phyloP scores from a whole-genome alignment of 805 yeast species.

The Wickerhamomyces hampshirensis region DNA sequence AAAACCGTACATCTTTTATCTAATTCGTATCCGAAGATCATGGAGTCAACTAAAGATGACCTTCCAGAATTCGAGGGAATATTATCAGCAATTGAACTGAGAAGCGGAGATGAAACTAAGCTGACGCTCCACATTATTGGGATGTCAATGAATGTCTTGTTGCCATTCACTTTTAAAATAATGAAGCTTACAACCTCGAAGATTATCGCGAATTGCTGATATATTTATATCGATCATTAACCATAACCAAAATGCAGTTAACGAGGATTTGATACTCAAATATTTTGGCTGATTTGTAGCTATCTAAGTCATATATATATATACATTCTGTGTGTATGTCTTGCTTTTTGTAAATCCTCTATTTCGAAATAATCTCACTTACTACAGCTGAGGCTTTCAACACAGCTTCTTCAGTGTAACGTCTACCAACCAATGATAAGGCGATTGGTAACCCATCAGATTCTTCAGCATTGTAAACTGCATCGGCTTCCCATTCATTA shows the following conservation, averaged over 20 bases:
- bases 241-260: too few relatives aligned
- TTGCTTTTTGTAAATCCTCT: too few relatives aligned
- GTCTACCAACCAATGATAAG: constrained; percentile 43
- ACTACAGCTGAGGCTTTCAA: constrained; percentile 36
- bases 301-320: too few relatives aligned
- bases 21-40: constrained; percentile 39
- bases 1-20: constrained; percentile 24
- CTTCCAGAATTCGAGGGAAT: constrained; percentile 52
- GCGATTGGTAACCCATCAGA: constrained; percentile 52
- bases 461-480: constrained; percentile 33
- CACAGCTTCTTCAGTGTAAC: constrained; percentile 45
- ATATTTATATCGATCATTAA: too few relatives aligned
- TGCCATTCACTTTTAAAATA: too few relatives aligned
- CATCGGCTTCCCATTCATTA: constrained; percentile 19
- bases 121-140: constrained; percentile 7
- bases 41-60: constrained; percentile 37
- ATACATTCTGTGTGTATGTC: too few relatives aligned
- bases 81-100: constrained; percentile 27
- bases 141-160: too few relatives aligned
- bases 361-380: neutral
- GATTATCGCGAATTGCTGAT: too few relatives aligned
- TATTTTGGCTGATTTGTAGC: too few relatives aligned
- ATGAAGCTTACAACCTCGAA: too few relatives aligned
- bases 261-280: too few relatives aligned
- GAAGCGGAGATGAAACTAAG: constrained; percentile 6